Base-by-base conservation (phyloP, 139 green algal genomes). In the Chlamydomonas schloesseri region DNA sequence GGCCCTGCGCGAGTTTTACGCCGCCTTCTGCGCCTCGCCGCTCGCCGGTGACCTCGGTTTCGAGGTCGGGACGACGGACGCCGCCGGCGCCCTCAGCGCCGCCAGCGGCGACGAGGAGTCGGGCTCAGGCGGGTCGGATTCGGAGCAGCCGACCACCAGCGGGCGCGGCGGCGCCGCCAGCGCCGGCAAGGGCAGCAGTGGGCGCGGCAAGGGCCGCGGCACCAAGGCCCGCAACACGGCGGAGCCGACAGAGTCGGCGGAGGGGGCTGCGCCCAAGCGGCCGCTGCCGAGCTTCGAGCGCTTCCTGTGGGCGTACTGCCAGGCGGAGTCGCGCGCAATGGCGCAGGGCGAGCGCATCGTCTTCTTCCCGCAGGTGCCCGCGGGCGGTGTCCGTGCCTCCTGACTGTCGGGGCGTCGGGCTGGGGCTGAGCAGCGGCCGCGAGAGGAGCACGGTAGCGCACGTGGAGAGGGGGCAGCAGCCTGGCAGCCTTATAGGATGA, bases 231-330 rank as follows among this genome's bases (percentile, higher is more conserved):
- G 31, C 71, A n/a, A 3, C 20, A 33, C 33, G 14, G 37, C 23
- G 37, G 37, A 36, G 64, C 29, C 10, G 37, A 46, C n/a, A 4
- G 78, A 13, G n/a, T 8, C 50, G 69, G 69, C 33, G 18, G 37
- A 21, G 37, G 24, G 17, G 33, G 78, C 15, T 34, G 23, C 42
- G 64, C n/a, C 24, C 24, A n/a, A 68, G 46, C 64, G 42, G 47
- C 78, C 78, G 62, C 64, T 74, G n/a, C 78, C 78, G 3, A 0
- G 29, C 5, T 74, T 74, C 4, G 78, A 84, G 64, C 64, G 64
- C 23, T 84, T 84, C 62, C 64, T 84, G 28, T 84, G 78, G 78
- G 78, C 78, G 1, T 84, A 84, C 64, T 74, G 64, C 21, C 29
- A 74, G 18, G 78, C 64, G 28, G 64, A 74, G 64, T 46, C 42